Base-by-base conservation (phyloP, 2,329 filamentous ascomycete genomes). In the Endocalyx cinctus region DNA sequence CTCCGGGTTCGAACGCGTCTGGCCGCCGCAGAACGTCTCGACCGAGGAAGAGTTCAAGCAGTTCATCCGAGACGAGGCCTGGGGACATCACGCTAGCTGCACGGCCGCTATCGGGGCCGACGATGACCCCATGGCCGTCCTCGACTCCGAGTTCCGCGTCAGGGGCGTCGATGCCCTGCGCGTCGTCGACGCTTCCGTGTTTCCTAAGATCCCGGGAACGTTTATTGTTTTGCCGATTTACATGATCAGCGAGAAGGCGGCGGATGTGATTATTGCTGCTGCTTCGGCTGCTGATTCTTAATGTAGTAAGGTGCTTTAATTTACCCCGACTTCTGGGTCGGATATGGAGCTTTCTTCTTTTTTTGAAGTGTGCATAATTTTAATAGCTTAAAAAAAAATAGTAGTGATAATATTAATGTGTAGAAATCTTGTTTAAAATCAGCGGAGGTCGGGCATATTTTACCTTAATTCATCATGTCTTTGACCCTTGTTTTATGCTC, bases 221-320 rank as follows among this genome's bases (percentile, higher is more conserved):
- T 74, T 68, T 43, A 64, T 66, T 31, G 57, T 59, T 1, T 39
- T 67, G 2, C 62, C 70, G 2, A 68, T 65, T 2, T 74, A 70
- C 43, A 71, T 77, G 60, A 55, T 74, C 15, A 64, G 62, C 14
- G 73, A 77, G 59, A 78, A 77, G 60, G 74, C 74, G 3, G 69
- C 70, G 4, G 72, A 75, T 54, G 65, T 64, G 14, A 74, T 77
- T 10, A 5, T 29, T 17, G 36, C 33, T 19, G 20, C 8, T 23
- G 20, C 20, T 23, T 8, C 20, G 20, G n/a, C n/a, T n/a, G n/a
- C n/a, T n/a, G n/a, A n/a, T n/a, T n/a, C n/a, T n/a, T n/a, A n/a
- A n/a, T n/a, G n/a, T n/a, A n/a, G n/a, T n/a, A n/a, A n/a, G n/a
- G n/a, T n/a, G n/a, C n/a, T n/a, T n/a, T n/a, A n/a, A n/a, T n/a